phyloP scores from a whole-genome alignment of 345 rosid genomes.

The Citrus maxima region DNA sequence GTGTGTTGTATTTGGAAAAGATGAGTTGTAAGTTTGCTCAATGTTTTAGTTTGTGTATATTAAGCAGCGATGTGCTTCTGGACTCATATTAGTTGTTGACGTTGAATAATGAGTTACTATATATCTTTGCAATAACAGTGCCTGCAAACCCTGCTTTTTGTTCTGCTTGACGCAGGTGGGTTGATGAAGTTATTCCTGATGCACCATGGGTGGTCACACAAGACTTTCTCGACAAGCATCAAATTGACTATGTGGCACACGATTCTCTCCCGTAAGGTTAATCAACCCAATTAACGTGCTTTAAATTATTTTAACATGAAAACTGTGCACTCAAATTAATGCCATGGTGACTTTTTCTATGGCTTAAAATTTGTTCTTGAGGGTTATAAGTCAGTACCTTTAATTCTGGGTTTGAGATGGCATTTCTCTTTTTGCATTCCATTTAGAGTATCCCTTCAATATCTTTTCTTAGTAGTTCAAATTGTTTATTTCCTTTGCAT shows the following conservation, averaged over 20 bases:
- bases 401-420: neutral
- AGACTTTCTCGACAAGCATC: slow-evolving; percentile 64
- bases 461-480: neutral
- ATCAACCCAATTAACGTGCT: slow-evolving; percentile 3
- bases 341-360: neutral
- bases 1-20: no score
- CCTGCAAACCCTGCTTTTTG: neutral
- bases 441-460: neutral
- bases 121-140: neutral
- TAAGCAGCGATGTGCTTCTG: neutral
- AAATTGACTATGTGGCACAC: slow-evolving; percentile 65
- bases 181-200: slow-evolving; percentile 73
- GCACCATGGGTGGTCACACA: slow-evolving; percentile 70
- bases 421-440: neutral
- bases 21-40: neutral
- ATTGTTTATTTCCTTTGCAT: neutral
- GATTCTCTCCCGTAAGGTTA: slow-evolving; percentile 61
- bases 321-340: neutral
- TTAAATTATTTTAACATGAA: neutral
- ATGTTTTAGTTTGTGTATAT: neutral
- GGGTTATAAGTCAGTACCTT: neutral
- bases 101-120: neutral
- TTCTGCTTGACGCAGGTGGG: slow-evolving; percentile 48
- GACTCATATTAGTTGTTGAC: neutral
- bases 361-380: neutral